Percentiles rank a stretch among this genome's conserved stretches.
phyloP scores from a whole-genome alignment of 805 yeast species.

The Lipomyces chichibuensis region DNA sequence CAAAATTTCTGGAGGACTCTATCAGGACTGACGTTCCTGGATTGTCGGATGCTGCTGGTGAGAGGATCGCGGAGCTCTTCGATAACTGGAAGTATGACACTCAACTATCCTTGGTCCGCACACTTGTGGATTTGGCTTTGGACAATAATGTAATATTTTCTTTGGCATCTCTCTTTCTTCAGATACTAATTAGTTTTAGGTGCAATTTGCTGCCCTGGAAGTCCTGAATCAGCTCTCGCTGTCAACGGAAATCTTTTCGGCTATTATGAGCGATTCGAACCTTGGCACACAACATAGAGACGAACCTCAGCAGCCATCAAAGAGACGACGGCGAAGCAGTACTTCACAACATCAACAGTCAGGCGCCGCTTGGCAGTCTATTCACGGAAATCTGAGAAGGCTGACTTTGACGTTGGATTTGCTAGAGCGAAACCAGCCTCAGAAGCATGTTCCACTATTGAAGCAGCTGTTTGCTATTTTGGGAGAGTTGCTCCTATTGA shows the following conservation, averaged over 20 bases:
- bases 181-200: slow-evolving; percentile 21
- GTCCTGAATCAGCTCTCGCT: slow-evolving; percentile 61
- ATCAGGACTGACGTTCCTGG: slow-evolving; percentile 42
- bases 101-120: slow-evolving; percentile 61
- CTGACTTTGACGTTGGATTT: slow-evolving; percentile 79
- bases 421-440: slow-evolving; percentile 55
- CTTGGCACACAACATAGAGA: neutral
- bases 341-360: slow-evolving; percentile 70
- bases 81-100: slow-evolving; percentile 57
- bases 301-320: slow-evolving; percentile 47
- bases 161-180: neutral
- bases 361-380: slow-evolving; percentile 4
- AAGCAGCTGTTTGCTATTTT: slow-evolving; percentile 45
- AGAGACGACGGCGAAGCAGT: slow-evolving; percentile 71
- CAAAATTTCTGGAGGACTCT: slow-evolving; percentile 61
- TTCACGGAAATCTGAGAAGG: slow-evolving; percentile 49
- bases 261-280: slow-evolving; percentile 17
- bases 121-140: slow-evolving; percentile 59
- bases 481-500: slow-evolving; percentile 59
- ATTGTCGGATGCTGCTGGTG: slow-evolving; percentile 52
- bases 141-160: slow-evolving; percentile 39
- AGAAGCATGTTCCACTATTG: slow-evolving; percentile 40
- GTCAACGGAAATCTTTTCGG: slow-evolving; percentile 55
- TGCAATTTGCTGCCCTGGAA: slow-evolving; percentile 50
- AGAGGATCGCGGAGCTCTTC: slow-evolving; percentile 61